Base-by-base conservation (phyloP, 2,329 filamentous ascomycete species). In the Claviceps maximensis region DNA sequence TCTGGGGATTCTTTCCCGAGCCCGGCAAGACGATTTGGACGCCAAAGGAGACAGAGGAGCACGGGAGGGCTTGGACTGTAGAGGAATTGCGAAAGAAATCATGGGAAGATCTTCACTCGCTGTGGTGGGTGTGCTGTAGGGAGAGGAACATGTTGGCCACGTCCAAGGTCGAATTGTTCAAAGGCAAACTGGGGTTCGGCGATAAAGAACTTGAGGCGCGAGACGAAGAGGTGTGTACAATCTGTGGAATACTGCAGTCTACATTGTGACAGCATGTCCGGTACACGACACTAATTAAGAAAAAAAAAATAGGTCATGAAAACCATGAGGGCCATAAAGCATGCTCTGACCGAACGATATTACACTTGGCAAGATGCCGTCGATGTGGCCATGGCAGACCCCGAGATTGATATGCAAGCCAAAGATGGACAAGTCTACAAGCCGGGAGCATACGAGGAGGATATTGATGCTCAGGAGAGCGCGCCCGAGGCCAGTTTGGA, bases 61-160 rank as follows among this genome's bases (percentile, higher is more conserved):
- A 93, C 68, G 93, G 93, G 17, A 80, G 93, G 52, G 74, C 82
- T 29, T 98, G 93, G 93, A 82, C 78, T 12, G 82, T 87, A 8
- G 80, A 88, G 70, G 93, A 98, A 73, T 75, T 98, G 63, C 80
- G 90, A 57, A 76, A 79, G 57, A 96, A 96, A 72, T 89, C 85
- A 57, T 98, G 89, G 87, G 88, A 95, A 56, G 90, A 97, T 67
- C 72, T 98, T 61, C 90, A 97, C 69, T 75, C 77, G 56, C 76
- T 98, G 63, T 98, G 91, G 89, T 98, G 90, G 89, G 80, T 89
- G 53, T 97, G 93, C 67, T 79, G 86, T 55, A 89, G 87, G 72
- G 93, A 98, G 73, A 77, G 87, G 62, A 98, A 98, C 71, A 80
- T 87, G 60, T 80, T 97, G 60, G 77, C 82, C n/a, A 97, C 94